These are phyloP conservation scores for Echria macrotheca DNA, from an alignment of 495 filamentous ascomycete species.

Conservation along the genomic window DNA sequence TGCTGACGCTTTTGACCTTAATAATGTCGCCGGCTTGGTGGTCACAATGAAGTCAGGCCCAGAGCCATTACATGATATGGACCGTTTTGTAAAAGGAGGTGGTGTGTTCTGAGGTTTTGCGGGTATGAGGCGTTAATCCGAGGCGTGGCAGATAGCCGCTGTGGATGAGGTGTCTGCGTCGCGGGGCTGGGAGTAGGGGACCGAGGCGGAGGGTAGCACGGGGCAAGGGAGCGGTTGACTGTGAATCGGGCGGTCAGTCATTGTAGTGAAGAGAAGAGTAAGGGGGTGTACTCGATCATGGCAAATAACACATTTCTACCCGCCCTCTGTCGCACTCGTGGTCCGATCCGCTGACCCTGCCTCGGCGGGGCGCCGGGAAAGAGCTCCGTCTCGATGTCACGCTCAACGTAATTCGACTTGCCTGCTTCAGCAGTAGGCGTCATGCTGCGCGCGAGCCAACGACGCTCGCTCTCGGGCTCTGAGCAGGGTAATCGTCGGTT, in stretches of 20 bases:
- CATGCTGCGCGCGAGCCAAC: slow-evolving; percentile 2
- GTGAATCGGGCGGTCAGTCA: not conserved
- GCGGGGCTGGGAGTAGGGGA: not conserved
- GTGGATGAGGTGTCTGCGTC: not conserved
- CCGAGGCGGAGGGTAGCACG: not conserved
- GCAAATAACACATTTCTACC: not conserved
- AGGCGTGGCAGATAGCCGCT: not conserved
- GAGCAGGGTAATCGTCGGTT: slow-evolving; percentile 7
- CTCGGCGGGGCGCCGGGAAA: not conserved
- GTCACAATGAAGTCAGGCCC: not conserved
- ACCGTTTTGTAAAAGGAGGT: not conserved
- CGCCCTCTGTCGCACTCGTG: no score
- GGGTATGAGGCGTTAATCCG: not conserved
- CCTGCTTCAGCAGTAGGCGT: not conserved
- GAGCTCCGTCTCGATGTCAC: not conserved
- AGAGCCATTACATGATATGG: no score
- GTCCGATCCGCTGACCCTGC: slow-evolving; percentile 1
- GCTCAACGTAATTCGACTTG: not conserved
- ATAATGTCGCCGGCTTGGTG: not conserved
- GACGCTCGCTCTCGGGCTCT: slow-evolving; percentile 7
- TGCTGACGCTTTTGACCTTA: not conserved
- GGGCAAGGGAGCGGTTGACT: not conserved
- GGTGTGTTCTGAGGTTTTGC: not conserved
- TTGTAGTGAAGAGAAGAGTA: not conserved
- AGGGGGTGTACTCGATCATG: not conserved